Conservation (phyloP, 352 stramenopile species). For the Pythium phragmiticola region DNA sequence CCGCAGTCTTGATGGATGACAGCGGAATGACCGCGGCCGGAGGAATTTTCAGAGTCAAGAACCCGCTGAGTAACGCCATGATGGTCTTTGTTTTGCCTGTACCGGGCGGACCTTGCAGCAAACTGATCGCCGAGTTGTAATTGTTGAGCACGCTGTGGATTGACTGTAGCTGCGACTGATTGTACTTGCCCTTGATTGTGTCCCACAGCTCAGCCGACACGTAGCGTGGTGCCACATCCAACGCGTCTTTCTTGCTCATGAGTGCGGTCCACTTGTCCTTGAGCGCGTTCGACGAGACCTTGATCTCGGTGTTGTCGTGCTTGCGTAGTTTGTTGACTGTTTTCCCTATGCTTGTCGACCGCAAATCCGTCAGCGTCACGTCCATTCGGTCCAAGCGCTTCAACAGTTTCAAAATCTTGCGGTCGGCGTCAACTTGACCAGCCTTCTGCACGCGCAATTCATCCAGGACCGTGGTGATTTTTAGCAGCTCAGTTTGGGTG, state of each 20-base stretch:
- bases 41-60: slow-evolving; percentile 62
- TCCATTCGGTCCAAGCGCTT: slow-evolving; percentile 70
- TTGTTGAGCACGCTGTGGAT: slow-evolving; percentile 88
- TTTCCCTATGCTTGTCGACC: slow-evolving; percentile 84
- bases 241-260: slow-evolving; percentile 62
- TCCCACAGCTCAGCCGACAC: slow-evolving; percentile 64
- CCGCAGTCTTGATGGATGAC: not conserved
- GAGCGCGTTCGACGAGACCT: slow-evolving; percentile 40
- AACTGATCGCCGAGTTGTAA: slow-evolving; percentile 78
- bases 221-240: slow-evolving; percentile 62
- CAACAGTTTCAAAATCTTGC: slow-evolving; percentile 61
- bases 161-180: slow-evolving; percentile 84
- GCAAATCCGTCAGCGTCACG: slow-evolving; percentile 76
- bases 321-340: slow-evolving; percentile 85
- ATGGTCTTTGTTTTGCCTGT: slow-evolving; percentile 95
- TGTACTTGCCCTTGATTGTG: slow-evolving; percentile 77
- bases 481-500: slow-evolving; percentile 69
- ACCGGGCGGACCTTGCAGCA: slow-evolving; percentile 94
- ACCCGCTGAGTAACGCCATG: slow-evolving; percentile 76
- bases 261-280: slow-evolving; percentile 83
- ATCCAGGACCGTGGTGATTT: slow-evolving; percentile 64
- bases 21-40: slow-evolving; percentile 41
- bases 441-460: slow-evolving; percentile 42
- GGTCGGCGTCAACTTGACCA: slow-evolving; percentile 15
- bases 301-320: slow-evolving; percentile 56